These are phyloP conservation scores for Candida nemodendra DNA, from an alignment of 805 yeast species.

Conservation along the genomic window DNA sequence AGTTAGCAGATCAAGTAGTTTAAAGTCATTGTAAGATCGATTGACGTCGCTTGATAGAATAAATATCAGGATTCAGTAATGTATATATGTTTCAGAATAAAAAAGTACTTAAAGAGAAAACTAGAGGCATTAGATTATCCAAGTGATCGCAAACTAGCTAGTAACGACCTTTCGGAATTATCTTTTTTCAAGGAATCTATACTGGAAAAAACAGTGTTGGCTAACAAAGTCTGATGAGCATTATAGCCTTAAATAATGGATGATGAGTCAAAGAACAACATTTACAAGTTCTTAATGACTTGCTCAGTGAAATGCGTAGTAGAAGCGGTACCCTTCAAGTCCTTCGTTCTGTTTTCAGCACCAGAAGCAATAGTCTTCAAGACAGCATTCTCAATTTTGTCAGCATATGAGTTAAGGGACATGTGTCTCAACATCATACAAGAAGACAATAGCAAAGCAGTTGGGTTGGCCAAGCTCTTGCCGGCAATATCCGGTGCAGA, in stretches of 20 bases:
- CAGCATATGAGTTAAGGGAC: slow-evolving; percentile 82
- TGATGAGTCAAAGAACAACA: too few relatives aligned
- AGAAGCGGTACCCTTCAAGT: slow-evolving; percentile 88
- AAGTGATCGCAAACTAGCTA: too few relatives aligned
- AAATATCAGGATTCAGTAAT: background rate
- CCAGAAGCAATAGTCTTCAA: slow-evolving; percentile 90
- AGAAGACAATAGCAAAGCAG: slow-evolving; percentile 92
- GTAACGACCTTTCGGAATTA: background rate
- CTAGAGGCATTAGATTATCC: too few relatives aligned
- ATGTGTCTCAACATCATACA: slow-evolving; percentile 99
- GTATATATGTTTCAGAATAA: background rate
- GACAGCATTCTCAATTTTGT: slow-evolving; percentile 85
- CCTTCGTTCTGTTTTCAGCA: slow-evolving; percentile 93
- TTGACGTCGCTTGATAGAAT: too few relatives aligned
- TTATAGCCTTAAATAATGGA: background rate
- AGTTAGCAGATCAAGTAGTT: too few relatives aligned
- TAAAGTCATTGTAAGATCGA: too few relatives aligned
- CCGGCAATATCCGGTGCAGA: slow-evolving; percentile 99
- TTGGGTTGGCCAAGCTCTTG: slow-evolving; percentile 98
- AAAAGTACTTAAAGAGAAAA: background rate
- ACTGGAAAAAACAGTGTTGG: background rate
- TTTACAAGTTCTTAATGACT: slow-evolving; percentile 76
- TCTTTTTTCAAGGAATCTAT: background rate
- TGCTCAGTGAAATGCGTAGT: slow-evolving; percentile 89
- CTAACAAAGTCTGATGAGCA: background rate